Evolutionary conservation across 208 protist genomes (phyloP).

Genomic region (Acanthamoeba lenticulata): DNA sequence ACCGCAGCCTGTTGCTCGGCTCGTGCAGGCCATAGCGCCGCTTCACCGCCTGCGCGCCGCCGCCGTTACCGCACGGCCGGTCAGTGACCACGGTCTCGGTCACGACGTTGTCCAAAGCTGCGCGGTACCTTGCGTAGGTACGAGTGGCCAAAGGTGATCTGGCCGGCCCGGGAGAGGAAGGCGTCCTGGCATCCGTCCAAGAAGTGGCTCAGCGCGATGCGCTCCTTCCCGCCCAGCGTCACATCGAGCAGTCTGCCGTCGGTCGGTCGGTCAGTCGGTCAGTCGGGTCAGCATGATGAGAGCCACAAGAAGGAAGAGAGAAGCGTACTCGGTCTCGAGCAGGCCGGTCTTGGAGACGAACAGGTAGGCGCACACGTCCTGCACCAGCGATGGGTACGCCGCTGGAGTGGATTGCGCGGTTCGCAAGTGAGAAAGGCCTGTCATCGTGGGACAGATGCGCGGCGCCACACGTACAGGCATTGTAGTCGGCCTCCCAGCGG

Average conservation of each 20-base stretch:
- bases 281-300: too few species aligned
- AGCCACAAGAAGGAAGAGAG: background rate
- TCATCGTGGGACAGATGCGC: background rate
- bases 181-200: constrained; percentile 17
- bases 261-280: background rate
- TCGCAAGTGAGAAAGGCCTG: background rate
- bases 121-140: background rate
- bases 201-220: constrained; percentile 14
- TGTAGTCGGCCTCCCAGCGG: constrained; percentile 47
- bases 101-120: background rate
- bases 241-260: background rate
- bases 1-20: background rate
- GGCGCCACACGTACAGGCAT: background rate
- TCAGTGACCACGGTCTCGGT: background rate
- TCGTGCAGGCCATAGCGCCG: background rate
- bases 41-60: background rate
- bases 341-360: constrained; percentile 16
- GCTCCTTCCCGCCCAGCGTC: background rate
- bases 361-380: background rate
- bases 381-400: background rate
- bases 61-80: background rate
- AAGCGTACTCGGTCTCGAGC: constrained; percentile 23
- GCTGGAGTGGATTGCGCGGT: background rate
- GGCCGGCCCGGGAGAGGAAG: background rate
- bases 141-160: constrained; percentile 18